These are phyloP conservation scores for Glebionis coronaria DNA, from an alignment of 129 eudicot species.

Conservation along the genomic window DNA sequence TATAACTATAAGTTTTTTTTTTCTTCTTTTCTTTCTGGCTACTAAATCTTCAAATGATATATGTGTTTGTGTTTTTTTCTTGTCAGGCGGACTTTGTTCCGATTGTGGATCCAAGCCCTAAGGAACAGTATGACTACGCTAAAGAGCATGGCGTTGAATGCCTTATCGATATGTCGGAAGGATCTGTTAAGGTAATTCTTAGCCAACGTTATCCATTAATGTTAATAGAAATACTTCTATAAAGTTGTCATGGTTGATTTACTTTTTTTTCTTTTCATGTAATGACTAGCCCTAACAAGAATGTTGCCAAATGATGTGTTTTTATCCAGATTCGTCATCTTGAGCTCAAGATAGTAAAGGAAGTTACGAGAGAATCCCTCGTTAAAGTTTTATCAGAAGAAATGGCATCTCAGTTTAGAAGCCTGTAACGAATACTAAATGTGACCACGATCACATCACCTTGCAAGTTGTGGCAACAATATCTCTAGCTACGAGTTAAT, in stretches of 20 bases:
- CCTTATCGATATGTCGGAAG: conserved; percentile 72
- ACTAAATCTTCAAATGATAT: neutral
- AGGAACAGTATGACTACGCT: conserved; percentile 90
- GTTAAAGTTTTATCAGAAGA: no score
- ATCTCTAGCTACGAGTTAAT: no score
- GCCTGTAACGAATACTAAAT: no score
- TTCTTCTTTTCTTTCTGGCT: neutral
- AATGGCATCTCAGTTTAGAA: no score
- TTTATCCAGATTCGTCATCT: conserved; percentile 72
- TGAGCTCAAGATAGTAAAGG: no score
- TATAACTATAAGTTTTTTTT: no score
- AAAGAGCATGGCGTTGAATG: conserved; percentile 89
- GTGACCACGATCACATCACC: no score
- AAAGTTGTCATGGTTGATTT: neutral
- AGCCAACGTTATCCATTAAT: neutral
- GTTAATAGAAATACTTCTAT: neutral
- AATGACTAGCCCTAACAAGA: conserved; percentile 8
- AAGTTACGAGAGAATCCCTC: no score
- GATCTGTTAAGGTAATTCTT: conserved; percentile 68
- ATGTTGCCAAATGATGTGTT: neutral
- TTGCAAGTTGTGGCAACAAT: no score
- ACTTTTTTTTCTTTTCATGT: neutral
- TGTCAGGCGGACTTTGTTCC: conserved; percentile 85
- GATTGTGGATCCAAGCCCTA: conserved; percentile 71
- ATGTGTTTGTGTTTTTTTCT: neutral